A percentile compares a stretch with the other conserved stretches of the same genome.
These are phyloP conservation scores for Elsinoe fawcettii DNA, from an alignment of 2,329 filamentous ascomycete genomes.

Conservation along the genomic window DNA sequence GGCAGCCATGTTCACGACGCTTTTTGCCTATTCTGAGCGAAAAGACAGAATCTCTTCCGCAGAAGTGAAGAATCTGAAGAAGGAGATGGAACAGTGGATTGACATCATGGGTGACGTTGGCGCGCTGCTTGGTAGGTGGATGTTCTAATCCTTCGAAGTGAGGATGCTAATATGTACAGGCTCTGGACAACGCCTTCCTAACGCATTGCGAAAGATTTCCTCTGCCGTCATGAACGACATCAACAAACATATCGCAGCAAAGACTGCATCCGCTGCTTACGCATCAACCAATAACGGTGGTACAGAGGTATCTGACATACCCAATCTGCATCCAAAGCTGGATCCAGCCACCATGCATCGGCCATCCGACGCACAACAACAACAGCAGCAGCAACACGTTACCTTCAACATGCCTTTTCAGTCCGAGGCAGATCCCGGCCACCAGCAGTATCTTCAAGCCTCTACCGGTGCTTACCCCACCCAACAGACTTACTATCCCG, in stretches of 20 bases:
- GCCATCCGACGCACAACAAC: neutral
- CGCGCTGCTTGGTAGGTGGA: constrained; percentile 54
- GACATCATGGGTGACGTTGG: constrained; percentile 60
- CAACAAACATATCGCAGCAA: constrained; percentile 37
- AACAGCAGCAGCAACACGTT: constrained; percentile 9
- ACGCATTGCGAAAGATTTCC: constrained; percentile 43
- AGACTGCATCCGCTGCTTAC: constrained; percentile 35
- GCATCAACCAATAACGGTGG: constrained; percentile 27
- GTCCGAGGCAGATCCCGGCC: constrained; percentile 16
- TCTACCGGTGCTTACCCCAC: constrained; percentile 25
- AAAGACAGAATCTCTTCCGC: constrained; percentile 51
- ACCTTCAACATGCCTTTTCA: constrained; percentile 5
- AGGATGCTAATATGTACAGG: constrained; percentile 25
- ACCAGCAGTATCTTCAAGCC: constrained; percentile 25
- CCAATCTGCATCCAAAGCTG: constrained; percentile 19
- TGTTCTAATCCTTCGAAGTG: neutral
- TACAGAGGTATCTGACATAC: constrained; percentile 22
- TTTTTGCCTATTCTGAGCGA: constrained; percentile 63
- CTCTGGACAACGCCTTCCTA: constrained; percentile 42
- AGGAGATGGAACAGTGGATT: constrained; percentile 64
- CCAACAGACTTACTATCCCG: constrained; percentile 19
- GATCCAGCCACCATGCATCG: neutral
- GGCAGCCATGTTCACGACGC: constrained; percentile 62
- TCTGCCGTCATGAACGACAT: constrained; percentile 43
- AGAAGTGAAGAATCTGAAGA: constrained; percentile 53